Evolutionary conservation across 805 yeast genomes (phyloP), one percentile per base, ranked within the genome.

Genomic region (Zygosaccharomyces rouxii): DNA sequence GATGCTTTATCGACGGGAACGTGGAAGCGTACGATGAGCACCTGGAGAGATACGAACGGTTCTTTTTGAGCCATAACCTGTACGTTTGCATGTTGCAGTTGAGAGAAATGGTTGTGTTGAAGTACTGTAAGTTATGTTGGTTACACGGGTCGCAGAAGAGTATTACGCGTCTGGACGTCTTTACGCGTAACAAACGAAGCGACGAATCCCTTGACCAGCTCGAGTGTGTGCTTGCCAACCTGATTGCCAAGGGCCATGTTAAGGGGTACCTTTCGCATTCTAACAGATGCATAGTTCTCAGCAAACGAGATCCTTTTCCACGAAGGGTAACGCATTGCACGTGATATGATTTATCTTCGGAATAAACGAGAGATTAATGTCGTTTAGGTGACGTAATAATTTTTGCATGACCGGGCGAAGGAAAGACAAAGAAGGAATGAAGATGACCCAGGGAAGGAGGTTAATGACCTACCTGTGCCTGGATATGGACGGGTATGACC

Each of bases 191-290:
- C 79, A 47, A 69, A 81, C 3, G 96, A 89, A 64, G 81, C n/a
- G 50, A 66, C 13, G 40, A 50, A 14, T 18, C 31, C 23, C 56
- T 71, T 13, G 87, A 81, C 58, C 81, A 79, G 48, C 70, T 81
- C 4, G 96, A 89, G 65, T 81, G 92, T 50, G 66, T 76, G 9
- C 54, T 88, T 19, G 89, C 95, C 0, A 78, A 76, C 46, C 67
- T 85, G 58, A 86, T 89, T 16, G 72, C 74, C 44, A 68, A 69
- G 44, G 84, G 84, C 7, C 69, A 64, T 48, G 70, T 89, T 41
- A 88, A 85, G 65, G 97, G 96, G 0, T 89, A 89, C 64, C 65
- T 89, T 13, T 85, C 95, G 4, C 94, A 88, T 60, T 76, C 82
- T 3, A 81, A 86, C 59, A 71, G 79, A 35, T 84, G 86, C 44